Base-by-base conservation (phyloP, 1,284 basidiomycete genomes). In the Somion occarium region DNA sequence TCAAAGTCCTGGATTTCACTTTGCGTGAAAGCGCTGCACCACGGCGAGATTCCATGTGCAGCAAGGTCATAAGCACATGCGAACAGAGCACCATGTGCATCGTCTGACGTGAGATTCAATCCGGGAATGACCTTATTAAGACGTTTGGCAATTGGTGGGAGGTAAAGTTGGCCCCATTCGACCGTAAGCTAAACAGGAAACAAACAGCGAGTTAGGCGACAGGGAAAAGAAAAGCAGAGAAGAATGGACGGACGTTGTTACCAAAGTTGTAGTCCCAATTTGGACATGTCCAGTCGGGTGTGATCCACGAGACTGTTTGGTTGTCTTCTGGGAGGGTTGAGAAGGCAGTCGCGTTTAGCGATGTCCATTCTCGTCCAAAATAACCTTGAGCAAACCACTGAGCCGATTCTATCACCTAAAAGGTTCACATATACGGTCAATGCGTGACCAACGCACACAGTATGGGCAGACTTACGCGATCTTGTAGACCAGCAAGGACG, bases 41-140 rank as follows among this genome's bases (percentile, higher is more conserved):
- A 76, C 1, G 71, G 69, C 15, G 69, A 70, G 23, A 59, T 56
- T 2, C 67, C 67, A 48, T 61, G 61, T 12, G 66, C 64, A 3
- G 73, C 75, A 39, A 71, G 64, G 54, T 75, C 74, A 54, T 73
- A 76, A 27, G 74, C 73, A 52, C 73, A 76, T 5, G 69, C 72
- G 56, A 73, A 76, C 19, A 77, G 59, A 43, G 74, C 74, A 15
- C 73, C 74, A 53, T 73, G 72, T 5, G 68, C 65, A 56, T 69
- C 64, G 49, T 62, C 51, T 37, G 61, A 59, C 34, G 66, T 62
- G 20, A 72, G 54, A 52, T 65, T 58, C 7, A 73, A 56, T 12
- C 63, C 65, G 1, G 68, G 68, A 5, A 75, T 48, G 37, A 68
- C 53, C 37, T 58, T 61, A 53, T 70, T 70, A 25, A 77, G 64